Evolutionary conservation across 495 filamentous ascomycete species (phyloP), one percentile per base, ranked within the genome.

Genomic region (Pseudoneurospora amorphoporcata): DNA sequence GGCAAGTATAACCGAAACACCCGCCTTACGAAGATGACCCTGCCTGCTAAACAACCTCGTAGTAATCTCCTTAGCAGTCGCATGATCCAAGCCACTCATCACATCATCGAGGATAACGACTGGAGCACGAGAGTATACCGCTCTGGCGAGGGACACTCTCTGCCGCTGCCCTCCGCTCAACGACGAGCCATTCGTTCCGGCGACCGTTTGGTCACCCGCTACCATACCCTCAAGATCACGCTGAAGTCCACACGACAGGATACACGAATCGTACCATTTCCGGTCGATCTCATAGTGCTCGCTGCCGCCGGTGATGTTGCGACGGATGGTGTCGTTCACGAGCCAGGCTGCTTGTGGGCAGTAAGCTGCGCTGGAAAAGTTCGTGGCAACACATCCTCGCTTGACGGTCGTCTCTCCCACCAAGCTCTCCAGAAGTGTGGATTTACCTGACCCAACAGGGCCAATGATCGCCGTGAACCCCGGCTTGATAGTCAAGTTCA

Each of bases 151-250:
- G 2, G 76, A 73, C 68, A 92, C 83, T 3, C 90, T 83, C 75
- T 92, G 90, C 73, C 87, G 88, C 74, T 92, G 90, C 0, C 90
- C 91, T 10, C 90, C 90, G 74, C 87, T 89, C 9, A 93, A 82
- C 4, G 84, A 83, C 71, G 90, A 84, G 0, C 90, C 91, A 71
- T 88, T 88, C 80, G 86, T 89, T 9, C 90, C 91, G 72, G 91
- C 84, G 3, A 84, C 76, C 4, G 89, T 92, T 40, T 84, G 76
- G 75, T 92, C 89, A 0, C 85, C 86, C 19, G 82, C 78, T 12
- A 85, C 83, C 38, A 90, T 72, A 2, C 76, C 16, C 39, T 68
- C 77, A 58, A 90, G 78, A 76, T 90, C 88, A 38, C 83, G 77
- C 10, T 82, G 82, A 29, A 92, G 80, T n/a, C 82, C 85, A 77